phyloP scores from a whole-genome alignment of 495 filamentous ascomycete genomes.

The Clavariopsis aquatica region DNA sequence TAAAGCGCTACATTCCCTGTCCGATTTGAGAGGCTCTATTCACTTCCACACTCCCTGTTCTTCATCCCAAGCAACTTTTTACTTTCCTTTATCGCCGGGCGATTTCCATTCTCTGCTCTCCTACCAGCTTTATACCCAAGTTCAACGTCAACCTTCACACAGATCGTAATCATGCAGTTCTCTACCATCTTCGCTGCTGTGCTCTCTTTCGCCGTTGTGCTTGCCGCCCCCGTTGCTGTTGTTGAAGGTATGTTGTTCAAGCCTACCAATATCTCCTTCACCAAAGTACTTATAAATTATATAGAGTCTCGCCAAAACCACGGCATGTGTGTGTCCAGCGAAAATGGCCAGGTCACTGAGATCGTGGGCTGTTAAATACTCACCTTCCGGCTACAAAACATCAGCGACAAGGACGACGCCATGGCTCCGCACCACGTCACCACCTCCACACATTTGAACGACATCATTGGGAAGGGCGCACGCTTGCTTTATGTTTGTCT shows the following conservation, averaged over 20 bases:
- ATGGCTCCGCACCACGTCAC: not conserved
- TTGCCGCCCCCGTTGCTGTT: conserved; percentile 28
- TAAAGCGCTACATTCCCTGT: conserved; percentile 17
- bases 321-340: conserved; percentile 32
- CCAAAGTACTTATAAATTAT: not conserved
- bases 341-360: conserved; percentile 15
- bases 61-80: conserved; percentile 11
- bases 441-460: not conserved
- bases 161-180: conserved; percentile 37
- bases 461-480: conserved; percentile 2
- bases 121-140: conserved; percentile 1
- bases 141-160: conserved; percentile 1
- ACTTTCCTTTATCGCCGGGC: conserved; percentile 38
- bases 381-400: not conserved
- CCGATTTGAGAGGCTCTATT: conserved; percentile 18
- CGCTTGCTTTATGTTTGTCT: not conserved
- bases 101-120: conserved; percentile 26
- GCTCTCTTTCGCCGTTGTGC: conserved; percentile 35
- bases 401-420: not conserved
- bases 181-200: conserved; percentile 32
- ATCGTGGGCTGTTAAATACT: conserved; percentile 24
- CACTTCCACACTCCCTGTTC: conserved; percentile 7
- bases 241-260: conserved; percentile 21
- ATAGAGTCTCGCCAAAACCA: conserved; percentile 34
- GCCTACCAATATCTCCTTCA: not conserved